Evolutionary conservation across 2,329 filamentous ascomycete species (phyloP).

Genomic region (Aspergillus pseudonomiae): DNA sequence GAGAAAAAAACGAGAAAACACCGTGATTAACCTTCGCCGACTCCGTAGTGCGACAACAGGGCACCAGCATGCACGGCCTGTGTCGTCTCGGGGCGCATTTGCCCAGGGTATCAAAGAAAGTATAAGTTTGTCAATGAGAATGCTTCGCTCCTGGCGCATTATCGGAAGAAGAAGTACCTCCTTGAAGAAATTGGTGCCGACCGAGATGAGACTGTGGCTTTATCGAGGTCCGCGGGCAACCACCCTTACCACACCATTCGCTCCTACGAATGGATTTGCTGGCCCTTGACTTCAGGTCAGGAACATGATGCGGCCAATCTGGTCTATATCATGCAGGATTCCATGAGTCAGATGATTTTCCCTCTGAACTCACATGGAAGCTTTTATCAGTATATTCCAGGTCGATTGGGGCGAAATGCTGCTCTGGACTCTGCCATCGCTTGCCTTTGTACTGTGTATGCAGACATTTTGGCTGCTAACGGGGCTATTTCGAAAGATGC

Average conservation of each 20-base stretch:
- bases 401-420: neutral
- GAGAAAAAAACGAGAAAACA: neutral
- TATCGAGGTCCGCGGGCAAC: no score
- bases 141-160: neutral
- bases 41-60: neutral
- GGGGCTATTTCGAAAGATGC: neutral
- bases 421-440: neutral
- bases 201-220: neutral
- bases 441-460: neutral
- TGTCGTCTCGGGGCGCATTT: neutral
- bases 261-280: neutral
- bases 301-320: neutral
- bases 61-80: constrained; percentile 1
- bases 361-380: neutral
- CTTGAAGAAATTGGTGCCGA: neutral
- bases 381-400: neutral
- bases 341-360: neutral
- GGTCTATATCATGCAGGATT: neutral
- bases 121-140: constrained; percentile 1
- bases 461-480: neutral
- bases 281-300: neutral
- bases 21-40: neutral
- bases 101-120: neutral
- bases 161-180: neutral
- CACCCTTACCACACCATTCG: neutral